Conservation (phyloP, 169 alveolate genomes). For the Eimeria falciformis region DNA sequence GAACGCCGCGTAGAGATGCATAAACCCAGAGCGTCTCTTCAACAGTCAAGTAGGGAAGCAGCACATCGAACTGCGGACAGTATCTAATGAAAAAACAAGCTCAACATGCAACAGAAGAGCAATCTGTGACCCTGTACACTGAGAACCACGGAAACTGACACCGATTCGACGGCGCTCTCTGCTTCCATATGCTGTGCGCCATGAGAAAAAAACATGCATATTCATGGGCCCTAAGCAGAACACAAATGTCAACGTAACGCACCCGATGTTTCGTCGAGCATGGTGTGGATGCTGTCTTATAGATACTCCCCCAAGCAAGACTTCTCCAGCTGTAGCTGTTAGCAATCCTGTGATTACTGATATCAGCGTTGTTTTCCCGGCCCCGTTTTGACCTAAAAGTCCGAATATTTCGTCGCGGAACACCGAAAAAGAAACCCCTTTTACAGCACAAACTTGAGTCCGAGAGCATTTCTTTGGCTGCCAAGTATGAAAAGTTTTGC, state of each 20-base stretch:
- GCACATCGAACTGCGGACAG: conserved; percentile 67
- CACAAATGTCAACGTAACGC: background rate
- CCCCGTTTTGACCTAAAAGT: conserved; percentile 94
- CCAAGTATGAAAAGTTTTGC: conserved; percentile 50
- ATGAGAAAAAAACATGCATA: too few species aligned
- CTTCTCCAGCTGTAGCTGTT: conserved; percentile 45
- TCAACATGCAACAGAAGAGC: background rate
- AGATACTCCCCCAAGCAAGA: conserved; percentile 11
- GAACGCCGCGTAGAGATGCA: conserved; percentile 62
- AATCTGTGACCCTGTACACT: background rate
- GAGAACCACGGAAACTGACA: background rate
- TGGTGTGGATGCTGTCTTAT: conserved; percentile 32
- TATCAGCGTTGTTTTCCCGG: conserved; percentile 94
- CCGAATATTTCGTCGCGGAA: conserved; percentile 90
- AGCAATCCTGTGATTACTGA: conserved; percentile 68
- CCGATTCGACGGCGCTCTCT: background rate
- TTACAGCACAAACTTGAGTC: conserved; percentile 46
- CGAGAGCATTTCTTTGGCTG: conserved; percentile 42
- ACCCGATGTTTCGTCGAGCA: conserved; percentile 62
- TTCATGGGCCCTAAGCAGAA: too few species aligned
- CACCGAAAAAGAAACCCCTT: conserved; percentile 59
- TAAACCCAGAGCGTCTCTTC: conserved; percentile 70
- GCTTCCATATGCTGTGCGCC: too few species aligned
- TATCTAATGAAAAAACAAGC: conserved; percentile 9
- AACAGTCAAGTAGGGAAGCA: conserved; percentile 61